Base-by-base conservation (phyloP, 352 stramenopile genomes). In the Pythium graminicola region DNA sequence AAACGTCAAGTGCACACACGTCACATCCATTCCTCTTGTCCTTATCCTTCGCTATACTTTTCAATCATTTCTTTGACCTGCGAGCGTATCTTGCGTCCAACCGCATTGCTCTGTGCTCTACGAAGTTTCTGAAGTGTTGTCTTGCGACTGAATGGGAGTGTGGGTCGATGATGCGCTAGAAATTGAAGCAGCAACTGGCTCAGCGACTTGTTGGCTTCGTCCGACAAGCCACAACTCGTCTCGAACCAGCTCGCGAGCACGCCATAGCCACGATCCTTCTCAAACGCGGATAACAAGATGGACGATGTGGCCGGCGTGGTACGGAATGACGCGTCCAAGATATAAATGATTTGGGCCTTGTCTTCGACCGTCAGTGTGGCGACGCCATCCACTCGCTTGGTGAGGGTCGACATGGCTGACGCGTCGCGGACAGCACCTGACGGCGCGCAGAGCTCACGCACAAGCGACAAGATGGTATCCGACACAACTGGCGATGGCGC, bases 161-260 rank as follows among this genome's bases (percentile, higher is more conserved):
- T 42, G 4, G 79, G 76, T n/a, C 72, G 68, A 50, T 86, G 72
- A 11, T 65, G 61, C 43, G 65, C 52, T 17, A 90, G 57, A 39
- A 85, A 70, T 14, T 72, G 65, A n/a, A 88, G 67, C 47, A 86
- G 31, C 22, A 86, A 43, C 24, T 73, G 53, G 24, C 62, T 69
- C 26, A 88, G 67, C 6, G 49, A 46, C n/a, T 64, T 71, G 43
- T 64, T 67, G n/a, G 47, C 40, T 11, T 85, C 74, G 60, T 88
- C 79, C 9, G 45, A 46, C 44, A 79, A 81, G 35, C 58, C 64
- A 49, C 77, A 84, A 24, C 52, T 49, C 13, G 59, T 16, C 0
- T 72, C 66, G 27, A 86, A 72, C 80, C 80, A 91, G 14, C 81
- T 64, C 10, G 73, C 50, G 16, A 91, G 46, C 44, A 79, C 41